A percentile compares a stretch with the other conserved stretches of the same genome.
phyloP scores from a whole-genome alignment of 2,329 filamentous ascomycete species.

The Trichoderma aggressivum region DNA sequence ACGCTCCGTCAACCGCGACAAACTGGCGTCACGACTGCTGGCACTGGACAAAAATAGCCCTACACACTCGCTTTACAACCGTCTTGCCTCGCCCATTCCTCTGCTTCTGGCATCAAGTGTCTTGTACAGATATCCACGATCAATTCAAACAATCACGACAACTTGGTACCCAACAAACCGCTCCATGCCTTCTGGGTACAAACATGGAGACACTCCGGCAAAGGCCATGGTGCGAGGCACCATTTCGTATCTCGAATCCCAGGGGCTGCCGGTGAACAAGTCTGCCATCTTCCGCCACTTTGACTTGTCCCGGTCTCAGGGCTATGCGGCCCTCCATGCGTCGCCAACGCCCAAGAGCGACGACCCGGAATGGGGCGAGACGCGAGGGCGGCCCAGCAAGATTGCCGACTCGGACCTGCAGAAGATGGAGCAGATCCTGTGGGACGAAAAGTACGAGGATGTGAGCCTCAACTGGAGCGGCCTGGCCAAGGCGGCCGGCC shows the following conservation, averaged over 20 bases:
- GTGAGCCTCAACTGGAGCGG: conserved; percentile 34
- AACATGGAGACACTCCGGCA: conserved; percentile 37
- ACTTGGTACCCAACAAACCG: neutral
- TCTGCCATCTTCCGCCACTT: conserved; percentile 40
- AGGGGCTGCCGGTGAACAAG: conserved; percentile 39
- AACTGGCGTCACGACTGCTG: neutral
- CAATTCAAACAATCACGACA: neutral
- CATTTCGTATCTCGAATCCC: conserved; percentile 39
- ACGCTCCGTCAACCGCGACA: neutral
- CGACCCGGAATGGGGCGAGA: conserved; percentile 40
- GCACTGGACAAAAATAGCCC: conserved; percentile 34
- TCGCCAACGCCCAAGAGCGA: conserved; percentile 32
- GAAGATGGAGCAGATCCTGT: conserved; percentile 38
- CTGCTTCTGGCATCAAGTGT: neutral
- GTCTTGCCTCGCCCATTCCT: neutral
- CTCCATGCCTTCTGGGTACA: conserved; percentile 29
- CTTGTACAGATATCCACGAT: neutral
- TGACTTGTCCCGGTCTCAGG: conserved; percentile 37
- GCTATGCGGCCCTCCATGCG: conserved; percentile 36
- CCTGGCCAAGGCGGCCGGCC: conserved; percentile 33
- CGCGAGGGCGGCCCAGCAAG: conserved; percentile 36
- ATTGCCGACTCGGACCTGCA: conserved; percentile 34
- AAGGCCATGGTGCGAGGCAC: conserved; percentile 40
- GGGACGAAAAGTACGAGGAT: conserved; percentile 34
- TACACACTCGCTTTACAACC: conserved; percentile 23